Evolutionary conservation across 179 eudicot species (phyloP).

Genomic region (Vitellaria paradoxa): DNA sequence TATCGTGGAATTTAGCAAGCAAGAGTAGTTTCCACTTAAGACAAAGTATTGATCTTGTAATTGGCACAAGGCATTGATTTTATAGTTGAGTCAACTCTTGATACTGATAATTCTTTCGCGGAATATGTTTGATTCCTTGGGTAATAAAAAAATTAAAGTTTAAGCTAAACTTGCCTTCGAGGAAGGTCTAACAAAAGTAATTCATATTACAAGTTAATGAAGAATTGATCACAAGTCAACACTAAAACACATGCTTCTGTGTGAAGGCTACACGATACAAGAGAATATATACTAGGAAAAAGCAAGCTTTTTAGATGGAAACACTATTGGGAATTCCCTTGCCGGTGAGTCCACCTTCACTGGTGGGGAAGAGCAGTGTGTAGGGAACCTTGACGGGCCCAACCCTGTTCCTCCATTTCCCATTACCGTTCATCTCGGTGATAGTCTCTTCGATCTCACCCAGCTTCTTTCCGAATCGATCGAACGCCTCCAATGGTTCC

Average conservation of each 20-base stretch:
- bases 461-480: constrained; percentile 43
- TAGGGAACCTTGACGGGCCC: constrained; percentile 71
- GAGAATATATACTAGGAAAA: neutral
- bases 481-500: constrained; percentile 51
- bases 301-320: constrained; percentile 37
- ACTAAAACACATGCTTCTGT: neutral
- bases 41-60: too few species aligned
- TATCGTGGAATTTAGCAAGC: too few species aligned
- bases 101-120: too few species aligned
- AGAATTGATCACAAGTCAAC: too few species aligned
- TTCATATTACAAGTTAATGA: too few species aligned
- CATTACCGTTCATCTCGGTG: constrained; percentile 41
- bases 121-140: too few species aligned
- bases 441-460: constrained; percentile 49
- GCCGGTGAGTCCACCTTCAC: constrained; percentile 63
- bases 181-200: too few species aligned
- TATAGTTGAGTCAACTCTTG: too few species aligned
- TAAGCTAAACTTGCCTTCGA: too few species aligned
- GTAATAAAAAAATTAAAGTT: too few species aligned
- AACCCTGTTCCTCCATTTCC: constrained; percentile 49
- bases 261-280: neutral
- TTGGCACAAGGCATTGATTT: too few species aligned
- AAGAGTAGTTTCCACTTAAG: too few species aligned
- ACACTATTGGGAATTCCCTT: constrained; percentile 81
- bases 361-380: constrained; percentile 56